Conservation (phyloP, 345 rosid species). For the Balakata baccata region DNA sequence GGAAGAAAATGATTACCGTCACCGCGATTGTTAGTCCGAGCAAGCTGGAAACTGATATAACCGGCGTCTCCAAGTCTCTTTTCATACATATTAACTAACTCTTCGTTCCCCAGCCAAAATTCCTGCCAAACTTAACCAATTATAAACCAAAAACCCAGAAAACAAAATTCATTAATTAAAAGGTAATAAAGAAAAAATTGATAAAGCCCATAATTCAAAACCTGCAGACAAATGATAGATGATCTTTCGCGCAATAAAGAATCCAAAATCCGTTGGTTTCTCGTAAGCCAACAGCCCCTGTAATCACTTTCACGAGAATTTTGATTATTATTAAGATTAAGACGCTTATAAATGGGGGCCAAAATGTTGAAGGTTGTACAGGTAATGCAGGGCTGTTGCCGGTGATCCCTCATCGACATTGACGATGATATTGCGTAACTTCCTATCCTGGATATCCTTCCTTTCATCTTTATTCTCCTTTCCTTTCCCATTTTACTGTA, state of each 20-base stretch:
- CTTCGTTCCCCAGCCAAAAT: constrained; percentile 90
- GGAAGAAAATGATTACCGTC: constrained; percentile 52
- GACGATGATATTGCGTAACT: constrained; percentile 82
- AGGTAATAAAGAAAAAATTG: neutral
- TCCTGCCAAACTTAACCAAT: constrained; percentile 42
- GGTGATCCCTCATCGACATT: constrained; percentile 52
- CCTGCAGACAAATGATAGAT: constrained; percentile 92
- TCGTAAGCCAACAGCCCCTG: constrained; percentile 59
- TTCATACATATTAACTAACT: constrained; percentile 78
- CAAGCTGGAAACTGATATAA: constrained; percentile 70
- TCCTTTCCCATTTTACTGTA: constrained; percentile 16
- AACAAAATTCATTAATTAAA: neutral
- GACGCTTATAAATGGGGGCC: constrained; percentile 87
- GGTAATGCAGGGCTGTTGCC: constrained; percentile 69
- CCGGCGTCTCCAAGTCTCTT: constrained; percentile 84
- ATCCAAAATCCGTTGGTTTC: constrained; percentile 79
- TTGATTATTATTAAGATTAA: constrained; percentile 38
- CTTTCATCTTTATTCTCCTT: constrained; percentile 41
- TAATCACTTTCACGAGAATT: constrained; percentile 75
- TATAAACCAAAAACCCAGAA: neutral
- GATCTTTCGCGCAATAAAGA: constrained; percentile 74
- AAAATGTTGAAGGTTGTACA: constrained; percentile 86
- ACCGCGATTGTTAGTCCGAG: constrained; percentile 89
- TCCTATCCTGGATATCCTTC: constrained; percentile 70
- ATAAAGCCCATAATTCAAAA: constrained; percentile 10